Base-by-base conservation (phyloP, 306 rosid genomes). In the Sicyos edulis region DNA sequence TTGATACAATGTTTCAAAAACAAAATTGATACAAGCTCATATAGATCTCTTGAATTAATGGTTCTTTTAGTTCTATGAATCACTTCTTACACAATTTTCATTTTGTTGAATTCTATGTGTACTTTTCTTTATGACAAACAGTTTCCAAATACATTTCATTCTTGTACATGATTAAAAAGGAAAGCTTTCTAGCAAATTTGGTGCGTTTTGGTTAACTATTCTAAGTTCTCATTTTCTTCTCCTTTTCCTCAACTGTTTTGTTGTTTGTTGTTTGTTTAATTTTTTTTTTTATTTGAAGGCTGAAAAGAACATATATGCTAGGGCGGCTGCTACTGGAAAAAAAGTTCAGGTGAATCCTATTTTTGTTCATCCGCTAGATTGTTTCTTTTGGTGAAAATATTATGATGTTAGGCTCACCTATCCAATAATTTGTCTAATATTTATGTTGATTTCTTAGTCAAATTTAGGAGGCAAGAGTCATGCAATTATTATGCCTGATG, bases 401-500 rank as follows among this genome's bases (percentile, higher is more conserved):
- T 60, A 16, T 61, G 55, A 63, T 15, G 15, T 63, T 34, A 24
- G 53, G 12, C 47, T 22, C 61, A 32, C 50, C 14, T 14, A 47
- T 71, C 52, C 75, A 32, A 79, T 67, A 68, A 58, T 67, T 81
- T 78, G 24, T 75, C 79, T 71, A 63, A 74, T 54, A 54, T 54
- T 68, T 68, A 44, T 86, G 58, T 74, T 72, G 61, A 69, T 59
- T 72, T 49, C 74, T 54, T 70, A 85, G 96, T 82, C 88, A 69
- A 78, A 80, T 80, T 75, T 76, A 55, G 91, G 96, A 42, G 82
- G 86, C 73, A 84, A 75, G 72, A 88, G 85, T 79, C 86, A 80
- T 72, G 88, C 85, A 58, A 73, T 86, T 77, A 76, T 90, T 52
- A 86, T 90, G 93, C 89, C 96, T 1, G 91, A 90, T 82, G 96